Evolutionary conservation across 2,329 filamentous ascomycete species (phyloP).

Genomic region (Neoarthrinium moseri): DNA sequence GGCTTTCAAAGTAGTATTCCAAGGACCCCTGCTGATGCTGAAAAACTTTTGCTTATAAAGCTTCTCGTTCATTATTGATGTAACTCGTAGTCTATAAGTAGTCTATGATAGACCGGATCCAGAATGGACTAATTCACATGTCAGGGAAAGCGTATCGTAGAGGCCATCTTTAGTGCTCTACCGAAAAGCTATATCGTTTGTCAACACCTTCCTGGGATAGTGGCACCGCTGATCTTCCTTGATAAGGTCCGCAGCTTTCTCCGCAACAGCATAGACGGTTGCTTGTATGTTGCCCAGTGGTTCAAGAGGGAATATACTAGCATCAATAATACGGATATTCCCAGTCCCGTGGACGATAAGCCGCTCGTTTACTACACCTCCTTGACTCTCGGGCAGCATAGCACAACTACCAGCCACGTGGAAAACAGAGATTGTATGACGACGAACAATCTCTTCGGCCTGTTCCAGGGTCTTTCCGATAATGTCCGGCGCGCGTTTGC

Average conservation of each 20-base stretch:
- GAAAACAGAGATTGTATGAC: constrained; percentile 36
- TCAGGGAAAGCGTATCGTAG: too few species aligned
- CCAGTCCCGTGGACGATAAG: constrained; percentile 15
- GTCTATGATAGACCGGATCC: too few species aligned
- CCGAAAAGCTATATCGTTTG: too few species aligned
- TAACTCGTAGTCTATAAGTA: too few species aligned
- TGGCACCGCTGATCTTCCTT: constrained; percentile 9
- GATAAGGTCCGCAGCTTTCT: constrained; percentile 2
- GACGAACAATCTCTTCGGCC: constrained; percentile 34
- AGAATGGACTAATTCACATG: too few species aligned
- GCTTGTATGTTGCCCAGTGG: constrained; percentile 13
- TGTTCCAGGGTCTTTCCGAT: constrained; percentile 28
- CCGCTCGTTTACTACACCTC: constrained; percentile 16
- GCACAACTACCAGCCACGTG: constrained; percentile 47
- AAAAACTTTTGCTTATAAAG: too few species aligned
- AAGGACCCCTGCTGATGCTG: too few species aligned
- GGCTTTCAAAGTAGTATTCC: too few species aligned
- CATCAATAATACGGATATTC: constrained; percentile 17
- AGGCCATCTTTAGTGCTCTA: neutral
- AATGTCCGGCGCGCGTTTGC: constrained; percentile 33
- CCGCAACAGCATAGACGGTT: constrained; percentile 7
- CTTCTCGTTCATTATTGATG: too few species aligned
- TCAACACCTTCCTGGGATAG: too few species aligned
- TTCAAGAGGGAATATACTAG: constrained; percentile 18
- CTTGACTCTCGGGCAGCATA: constrained; percentile 14